These are phyloP conservation scores for Quercus aquifolioides DNA, from an alignment of 306 rosid genomes.

Conservation along the genomic window DNA sequence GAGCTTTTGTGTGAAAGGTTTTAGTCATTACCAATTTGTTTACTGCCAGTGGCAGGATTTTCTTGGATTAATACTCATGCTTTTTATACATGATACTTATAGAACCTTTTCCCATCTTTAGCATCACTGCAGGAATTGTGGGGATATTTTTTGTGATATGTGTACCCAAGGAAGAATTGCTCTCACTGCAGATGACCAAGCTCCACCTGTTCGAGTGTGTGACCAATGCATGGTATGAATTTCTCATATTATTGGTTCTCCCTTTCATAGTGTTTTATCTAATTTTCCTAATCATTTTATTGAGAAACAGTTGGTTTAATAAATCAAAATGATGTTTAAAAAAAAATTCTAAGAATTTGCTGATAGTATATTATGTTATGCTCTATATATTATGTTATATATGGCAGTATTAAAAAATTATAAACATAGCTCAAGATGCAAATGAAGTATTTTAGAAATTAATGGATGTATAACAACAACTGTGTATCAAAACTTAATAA, in stretches of 20 bases:
- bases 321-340: too few species aligned
- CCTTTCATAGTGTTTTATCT: neutral
- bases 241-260: neutral
- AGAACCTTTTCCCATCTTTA: conserved; percentile 16
- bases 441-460: too few species aligned
- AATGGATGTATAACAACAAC: too few species aligned
- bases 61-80: neutral
- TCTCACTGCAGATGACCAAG: conserved; percentile 82
- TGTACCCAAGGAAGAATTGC: conserved; percentile 91
- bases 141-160: conserved; percentile 92
- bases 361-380: too few species aligned
- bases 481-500: too few species aligned
- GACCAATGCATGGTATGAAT: conserved; percentile 88
- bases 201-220: conserved; percentile 87
- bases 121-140: conserved; percentile 99
- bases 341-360: too few species aligned
- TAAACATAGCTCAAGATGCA: too few species aligned
- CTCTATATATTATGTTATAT: too few species aligned
- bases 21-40: neutral
- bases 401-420: too few species aligned
- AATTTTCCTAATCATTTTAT: too few species aligned
- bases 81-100: neutral
- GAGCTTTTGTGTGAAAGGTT: conserved; percentile 70
- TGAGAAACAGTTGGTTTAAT: too few species aligned
- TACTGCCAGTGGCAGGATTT: too few species aligned